Base-by-base conservation (phyloP, 345 rosid species). In the Bruguiera sexangula region DNA sequence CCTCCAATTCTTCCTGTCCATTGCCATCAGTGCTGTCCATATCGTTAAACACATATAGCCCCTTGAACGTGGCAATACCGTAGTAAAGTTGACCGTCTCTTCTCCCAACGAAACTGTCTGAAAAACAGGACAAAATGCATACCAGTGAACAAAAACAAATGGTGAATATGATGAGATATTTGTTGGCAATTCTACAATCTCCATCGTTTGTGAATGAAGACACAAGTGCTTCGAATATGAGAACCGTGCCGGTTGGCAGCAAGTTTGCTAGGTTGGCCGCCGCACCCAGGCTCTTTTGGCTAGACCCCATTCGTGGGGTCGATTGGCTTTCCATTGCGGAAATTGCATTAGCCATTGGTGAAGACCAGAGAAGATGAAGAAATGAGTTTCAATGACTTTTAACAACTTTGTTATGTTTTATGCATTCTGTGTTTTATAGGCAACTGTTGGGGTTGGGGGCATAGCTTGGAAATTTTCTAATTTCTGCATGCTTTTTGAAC, bases 201-300 rank as follows among this genome's bases (percentile, higher is more conserved):
- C 89, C 89, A 1, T 76, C 62, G 73, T 80, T 82, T 31, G 94
- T 74, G 82, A 85, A 85, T 2, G 83, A 73, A 3, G 91, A 88
- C 15, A 62, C 8, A 11, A 86, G 66, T 8, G 82, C 62, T 77
- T 85, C 80, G 74, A 78, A 85, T 4, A 77, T 64, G 19, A 85
- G 86, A 31, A 81, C 86, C 0, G 88, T 85, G 61, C 88, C 85
- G 8, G 88, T 85, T 18, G 91, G 91, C 2, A 85, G 70, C 32
- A 86, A 76, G 78, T 81, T 82, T 53, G 87, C 87, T 1, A 89
- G 74, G 78, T 86, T 85, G 2, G 85, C 81, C n/a, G 84, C 85
- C 16, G 86, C 84, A 2, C 15, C 46, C 16, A 39, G 46, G 46
- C 46, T 39, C 46, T 39, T 39, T 39, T 39, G 46, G 46, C 46